Evolutionary conservation across 2,329 filamentous ascomycete genomes (phyloP).

Genomic region (Samsoniella hepiali): DNA sequence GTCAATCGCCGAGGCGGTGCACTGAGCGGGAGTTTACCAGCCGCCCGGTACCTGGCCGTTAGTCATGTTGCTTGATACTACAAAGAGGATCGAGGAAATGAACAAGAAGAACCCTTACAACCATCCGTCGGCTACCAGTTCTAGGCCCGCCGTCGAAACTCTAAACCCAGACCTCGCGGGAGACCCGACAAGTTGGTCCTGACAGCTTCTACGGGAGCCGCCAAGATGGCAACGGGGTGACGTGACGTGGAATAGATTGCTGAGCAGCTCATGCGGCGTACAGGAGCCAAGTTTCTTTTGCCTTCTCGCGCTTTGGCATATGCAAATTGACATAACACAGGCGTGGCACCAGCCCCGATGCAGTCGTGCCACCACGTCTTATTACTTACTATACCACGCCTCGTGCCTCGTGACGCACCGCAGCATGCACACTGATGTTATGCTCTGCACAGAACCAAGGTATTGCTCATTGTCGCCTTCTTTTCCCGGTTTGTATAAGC

Average conservation of each 20-base stretch:
- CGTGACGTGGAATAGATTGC: background rate
- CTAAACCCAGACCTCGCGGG: background rate
- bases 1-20: background rate
- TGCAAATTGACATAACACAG: background rate
- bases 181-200: background rate
- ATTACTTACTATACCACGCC: background rate
- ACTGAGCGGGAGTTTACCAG: background rate
- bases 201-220: background rate
- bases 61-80: background rate
- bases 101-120: background rate
- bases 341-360: background rate
- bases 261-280: background rate
- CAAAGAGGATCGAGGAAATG: background rate
- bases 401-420: slow-evolving; percentile 7
- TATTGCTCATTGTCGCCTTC: background rate
- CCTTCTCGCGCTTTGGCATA: background rate
- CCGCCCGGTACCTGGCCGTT: background rate
- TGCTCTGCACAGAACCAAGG: background rate
- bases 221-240: background rate
- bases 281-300: background rate
- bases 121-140: background rate
- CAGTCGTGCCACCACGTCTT: background rate
- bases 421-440: slow-evolving; percentile 2
- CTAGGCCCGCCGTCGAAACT: slow-evolving; percentile 2
- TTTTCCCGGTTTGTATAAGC: slow-evolving; percentile 2